Percentiles rank a stretch among this genome's conserved stretches.
phyloP scores from a whole-genome alignment of 257 asterid species.

The Ligustrum vulgare region DNA sequence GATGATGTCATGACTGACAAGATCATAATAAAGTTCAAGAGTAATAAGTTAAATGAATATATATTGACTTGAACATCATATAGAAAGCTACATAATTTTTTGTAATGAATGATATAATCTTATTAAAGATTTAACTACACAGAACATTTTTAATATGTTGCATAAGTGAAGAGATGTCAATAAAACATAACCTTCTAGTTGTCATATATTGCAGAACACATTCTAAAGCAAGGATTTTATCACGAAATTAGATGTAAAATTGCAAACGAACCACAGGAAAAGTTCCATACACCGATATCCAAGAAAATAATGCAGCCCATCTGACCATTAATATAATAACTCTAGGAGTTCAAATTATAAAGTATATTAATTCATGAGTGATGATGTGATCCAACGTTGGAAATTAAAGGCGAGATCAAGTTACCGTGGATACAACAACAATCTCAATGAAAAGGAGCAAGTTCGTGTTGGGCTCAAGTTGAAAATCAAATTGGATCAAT shows the following conservation, averaged over 20 bases:
- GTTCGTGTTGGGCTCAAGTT: too few relatives aligned
- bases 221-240: slow-evolving; percentile 3
- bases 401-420: too few relatives aligned
- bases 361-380: not conserved
- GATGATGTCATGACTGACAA: slow-evolving; percentile 5
- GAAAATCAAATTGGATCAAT: too few relatives aligned
- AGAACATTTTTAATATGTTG: not conserved
- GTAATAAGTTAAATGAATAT: not conserved
- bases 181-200: not conserved
- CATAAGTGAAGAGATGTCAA: slow-evolving; percentile 6
- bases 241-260: not conserved
- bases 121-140: too few relatives aligned
- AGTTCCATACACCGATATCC: not conserved
- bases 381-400: too few relatives aligned
- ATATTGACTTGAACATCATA: not conserved
- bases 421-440: too few relatives aligned
- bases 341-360: not conserved
- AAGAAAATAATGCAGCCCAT: not conserved
- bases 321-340: not conserved
- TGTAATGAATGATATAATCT: not conserved
- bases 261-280: not conserved
- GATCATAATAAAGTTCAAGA: slow-evolving; percentile 13
- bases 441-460: too few relatives aligned
- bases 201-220: not conserved
- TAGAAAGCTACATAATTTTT: not conserved